Conservation (phyloP, 768 basidiomycete genomes). For the Amanita exitialis region DNA sequence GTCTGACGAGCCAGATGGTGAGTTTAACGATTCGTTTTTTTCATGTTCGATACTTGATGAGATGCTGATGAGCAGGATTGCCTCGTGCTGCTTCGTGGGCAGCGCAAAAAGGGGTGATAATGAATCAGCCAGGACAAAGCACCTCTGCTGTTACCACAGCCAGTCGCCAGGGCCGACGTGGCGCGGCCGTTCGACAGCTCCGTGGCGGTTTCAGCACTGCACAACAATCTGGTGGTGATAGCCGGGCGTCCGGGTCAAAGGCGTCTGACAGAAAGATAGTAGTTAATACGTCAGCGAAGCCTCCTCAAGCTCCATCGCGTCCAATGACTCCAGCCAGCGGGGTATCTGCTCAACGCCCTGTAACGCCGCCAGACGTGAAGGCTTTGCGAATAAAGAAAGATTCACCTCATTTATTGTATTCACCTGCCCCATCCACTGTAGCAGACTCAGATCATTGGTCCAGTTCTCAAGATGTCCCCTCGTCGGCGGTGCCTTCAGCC, state of each 20-base stretch:
- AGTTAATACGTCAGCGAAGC: constrained; percentile 20
- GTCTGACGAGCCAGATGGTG: constrained; percentile 49
- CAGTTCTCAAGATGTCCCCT: constrained; percentile 30
- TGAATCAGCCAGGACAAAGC: constrained; percentile 11
- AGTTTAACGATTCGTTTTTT: constrained; percentile 7
- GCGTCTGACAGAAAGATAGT: constrained; percentile 33
- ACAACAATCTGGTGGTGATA: constrained; percentile 19
- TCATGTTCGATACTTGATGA: constrained; percentile 7
- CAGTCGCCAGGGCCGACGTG: constrained; percentile 32
- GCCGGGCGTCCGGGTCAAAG: constrained; percentile 22
- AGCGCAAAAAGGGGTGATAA: constrained; percentile 24
- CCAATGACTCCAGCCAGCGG: constrained; percentile 4
- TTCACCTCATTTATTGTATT: constrained; percentile 19
- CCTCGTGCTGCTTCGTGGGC: constrained; percentile 66
- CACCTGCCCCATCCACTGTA: constrained; percentile 39
- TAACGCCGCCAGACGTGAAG: constrained; percentile 34
- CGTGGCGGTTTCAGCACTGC: constrained; percentile 24
- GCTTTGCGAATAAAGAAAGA: constrained; percentile 28
- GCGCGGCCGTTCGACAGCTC: constrained; percentile 33
- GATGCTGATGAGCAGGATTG: constrained; percentile 29
- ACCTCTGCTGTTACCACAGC: constrained; percentile 4
- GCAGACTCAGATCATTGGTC: constrained; percentile 43
- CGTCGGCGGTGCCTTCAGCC: constrained; percentile 16
- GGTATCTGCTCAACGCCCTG: constrained; percentile 20
- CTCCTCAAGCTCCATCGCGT: constrained; percentile 37